Base-by-base conservation (phyloP, 805 yeast genomes). In the Metschnikowia anglica region DNA sequence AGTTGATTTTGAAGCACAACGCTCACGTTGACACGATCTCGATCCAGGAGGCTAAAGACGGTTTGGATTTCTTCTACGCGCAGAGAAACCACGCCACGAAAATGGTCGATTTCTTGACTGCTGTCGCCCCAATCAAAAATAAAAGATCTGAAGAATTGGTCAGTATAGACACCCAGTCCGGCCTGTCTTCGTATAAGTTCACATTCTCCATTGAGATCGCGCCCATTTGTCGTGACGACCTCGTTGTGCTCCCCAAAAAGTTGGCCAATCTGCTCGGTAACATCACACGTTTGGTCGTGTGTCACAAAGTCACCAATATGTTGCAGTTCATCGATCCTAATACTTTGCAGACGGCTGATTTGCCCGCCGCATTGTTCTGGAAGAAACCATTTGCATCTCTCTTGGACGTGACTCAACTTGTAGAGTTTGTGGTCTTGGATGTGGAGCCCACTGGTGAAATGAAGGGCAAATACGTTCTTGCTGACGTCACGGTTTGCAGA, bases 151-250 rank as follows among this genome's bases (percentile, higher is more conserved):
- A 88, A 62, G 97, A 93, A 71, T 79, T 95, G 59, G 83, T 93
- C 47, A 84, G 95, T 47, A 83, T 83, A 46, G 97, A 95, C 73
- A 88, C 86, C 28, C 99, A 93, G 56, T 82, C 96, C 1, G 93
- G 97, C 58, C 73, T 85, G 16, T 80, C 95, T 19, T 78, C 83
- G 43, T 93, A 88, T 70, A 93, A 93, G 70, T 93, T 91, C 62
- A 77, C 97, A 5, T 91, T 76, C 61, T 88, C 97, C 16, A 85
- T 91, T 33, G 99, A 93, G 68, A 82, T 93, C 54, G 96, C 87
- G 2, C 99, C 99, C 15, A 81, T 95, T 32, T 93, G 99, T 77
- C 86, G 93, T 65, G 99, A 93, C 61, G 99, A 95, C 62, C 73
- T 93, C 54, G 96, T 93, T 19, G 88, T 91, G 25, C 72, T 93